These are phyloP conservation scores for Gaeumannomyces tritici DNA, from an alignment of 2,329 filamentous ascomycete species.

Conservation along the genomic window DNA sequence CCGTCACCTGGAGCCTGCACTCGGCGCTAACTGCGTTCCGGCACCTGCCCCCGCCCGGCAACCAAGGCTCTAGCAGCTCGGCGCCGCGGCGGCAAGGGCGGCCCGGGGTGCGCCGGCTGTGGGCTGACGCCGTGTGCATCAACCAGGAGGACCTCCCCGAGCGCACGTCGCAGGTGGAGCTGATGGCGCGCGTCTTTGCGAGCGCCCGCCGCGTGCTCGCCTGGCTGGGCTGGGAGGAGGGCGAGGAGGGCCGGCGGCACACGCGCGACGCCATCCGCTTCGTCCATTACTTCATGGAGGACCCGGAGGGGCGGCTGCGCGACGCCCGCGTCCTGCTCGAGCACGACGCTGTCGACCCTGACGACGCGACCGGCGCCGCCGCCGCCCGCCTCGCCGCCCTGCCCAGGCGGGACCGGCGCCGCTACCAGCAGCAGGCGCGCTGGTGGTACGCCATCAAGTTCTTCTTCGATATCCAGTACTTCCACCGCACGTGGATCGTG, in stretches of 20 bases:
- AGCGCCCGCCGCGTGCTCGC: slow-evolving; percentile 9
- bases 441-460: slow-evolving; percentile 8
- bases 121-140: slow-evolving; percentile 16
- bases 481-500: slow-evolving; percentile 13
- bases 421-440: slow-evolving; percentile 7
- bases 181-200: slow-evolving; percentile 12
- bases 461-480: slow-evolving; percentile 10
- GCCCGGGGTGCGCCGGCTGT: slow-evolving; percentile 6
- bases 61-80: not conserved
- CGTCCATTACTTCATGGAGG: slow-evolving; percentile 9
- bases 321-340: slow-evolving; percentile 9
- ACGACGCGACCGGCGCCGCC: not conserved
- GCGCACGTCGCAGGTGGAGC: slow-evolving; percentile 10
- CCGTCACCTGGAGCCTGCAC: slow-evolving; percentile 3
- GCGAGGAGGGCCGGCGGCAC: slow-evolving; percentile 7
- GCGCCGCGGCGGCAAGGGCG: not conserved
- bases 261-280: slow-evolving; percentile 9
- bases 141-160: slow-evolving; percentile 12
- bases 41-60: not conserved
- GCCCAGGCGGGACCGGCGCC: slow-evolving; percentile 4
- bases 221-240: slow-evolving; percentile 12
- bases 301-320: slow-evolving; percentile 6
- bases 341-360: slow-evolving; percentile 2
- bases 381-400: slow-evolving; percentile 5
- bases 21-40: slow-evolving; percentile 3